These are phyloP conservation scores for Berkeleyomyces rouxiae DNA, from an alignment of 2,329 filamentous ascomycete genomes.

Conservation along the genomic window DNA sequence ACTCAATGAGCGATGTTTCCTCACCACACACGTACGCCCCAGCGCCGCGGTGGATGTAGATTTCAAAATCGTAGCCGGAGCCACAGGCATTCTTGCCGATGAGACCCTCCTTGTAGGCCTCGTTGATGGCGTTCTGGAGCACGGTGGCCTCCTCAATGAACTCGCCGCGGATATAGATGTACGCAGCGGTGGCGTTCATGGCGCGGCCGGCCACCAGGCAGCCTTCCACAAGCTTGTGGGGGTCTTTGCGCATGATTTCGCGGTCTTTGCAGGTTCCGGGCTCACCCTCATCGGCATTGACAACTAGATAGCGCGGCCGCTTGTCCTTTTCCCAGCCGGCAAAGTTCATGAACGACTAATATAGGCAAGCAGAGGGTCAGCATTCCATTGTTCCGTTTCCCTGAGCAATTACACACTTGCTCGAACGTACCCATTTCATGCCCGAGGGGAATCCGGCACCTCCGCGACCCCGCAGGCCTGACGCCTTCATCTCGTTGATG, in stretches of 20 bases:
- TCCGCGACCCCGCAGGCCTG: slow-evolving; percentile 84
- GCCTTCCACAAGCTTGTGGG: slow-evolving; percentile 95
- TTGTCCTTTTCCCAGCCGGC: slow-evolving; percentile 98
- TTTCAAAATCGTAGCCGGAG: slow-evolving; percentile 93
- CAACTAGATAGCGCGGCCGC: slow-evolving; percentile 89
- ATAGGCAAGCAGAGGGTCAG: not conserved
- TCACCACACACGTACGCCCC: slow-evolving; percentile 97
- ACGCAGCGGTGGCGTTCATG: slow-evolving; percentile 97
- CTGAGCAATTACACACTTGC: not conserved
- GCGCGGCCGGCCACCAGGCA: slow-evolving; percentile 89
- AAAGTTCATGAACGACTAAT: slow-evolving; percentile 97
- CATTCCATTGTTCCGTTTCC: not conserved
- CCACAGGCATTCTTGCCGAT: slow-evolving; percentile 98
- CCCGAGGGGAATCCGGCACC: slow-evolving; percentile 96
- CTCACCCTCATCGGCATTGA: slow-evolving; percentile 98
- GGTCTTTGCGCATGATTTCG: slow-evolving; percentile 99
- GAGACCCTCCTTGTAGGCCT: slow-evolving; percentile 84
- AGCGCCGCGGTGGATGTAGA: slow-evolving; percentile 90
- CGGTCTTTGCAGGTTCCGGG: slow-evolving; percentile 98
- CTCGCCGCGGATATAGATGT: slow-evolving; percentile 98
- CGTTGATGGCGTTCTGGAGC: slow-evolving; percentile 88
- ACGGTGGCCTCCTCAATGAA: slow-evolving; percentile 93
- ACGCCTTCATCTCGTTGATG: slow-evolving; percentile 93
- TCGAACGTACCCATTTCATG: slow-evolving; percentile 79
- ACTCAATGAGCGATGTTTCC: slow-evolving; percentile 96